These are phyloP conservation scores for Scenedesmus sp. DNA, from an alignment of 163 green algal genomes.

Conservation along the genomic window DNA sequence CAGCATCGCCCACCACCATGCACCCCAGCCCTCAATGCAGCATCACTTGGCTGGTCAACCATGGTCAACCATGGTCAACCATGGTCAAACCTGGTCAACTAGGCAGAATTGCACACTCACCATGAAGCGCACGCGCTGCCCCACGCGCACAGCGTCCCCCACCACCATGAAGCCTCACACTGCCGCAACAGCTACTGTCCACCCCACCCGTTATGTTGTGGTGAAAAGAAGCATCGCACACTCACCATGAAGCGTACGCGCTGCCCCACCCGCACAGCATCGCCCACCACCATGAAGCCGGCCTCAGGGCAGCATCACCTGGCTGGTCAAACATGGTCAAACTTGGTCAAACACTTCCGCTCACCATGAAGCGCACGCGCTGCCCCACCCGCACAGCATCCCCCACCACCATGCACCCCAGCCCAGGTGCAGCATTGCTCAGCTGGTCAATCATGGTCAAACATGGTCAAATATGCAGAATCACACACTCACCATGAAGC, in stretches of 20 bases:
- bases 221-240: neutral
- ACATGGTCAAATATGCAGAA: too few relatives aligned
- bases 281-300: slow-evolving; percentile 61
- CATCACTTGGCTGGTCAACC: slow-evolving; percentile 32
- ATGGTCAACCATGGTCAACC: slow-evolving; percentile 45
- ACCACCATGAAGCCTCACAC: too few relatives aligned
- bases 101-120: too few relatives aligned
- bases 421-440: slow-evolving; percentile 48
- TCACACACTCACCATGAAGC: slow-evolving; percentile 39
- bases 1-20: slow-evolving; percentile 61
- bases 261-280: slow-evolving; percentile 62
- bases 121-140: too few relatives aligned
- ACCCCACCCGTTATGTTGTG: neutral
- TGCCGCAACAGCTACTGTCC: neutral
- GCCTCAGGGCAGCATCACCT: slow-evolving; percentile 48
- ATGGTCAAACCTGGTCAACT: too few relatives aligned
- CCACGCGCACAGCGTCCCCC: too few relatives aligned
- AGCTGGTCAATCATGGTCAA: slow-evolving; percentile 49
- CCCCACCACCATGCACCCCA: slow-evolving; percentile 56
- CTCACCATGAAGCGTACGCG: slow-evolving; percentile 68
- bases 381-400: too few relatives aligned
- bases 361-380: too few relatives aligned
- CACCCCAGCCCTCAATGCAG: slow-evolving; percentile 41
- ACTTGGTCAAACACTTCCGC: too few relatives aligned
- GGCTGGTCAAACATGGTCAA: slow-evolving; percentile 49